Evolutionary conservation across 805 yeast genomes (phyloP).

Genomic region (Starmerella powellii): DNA sequence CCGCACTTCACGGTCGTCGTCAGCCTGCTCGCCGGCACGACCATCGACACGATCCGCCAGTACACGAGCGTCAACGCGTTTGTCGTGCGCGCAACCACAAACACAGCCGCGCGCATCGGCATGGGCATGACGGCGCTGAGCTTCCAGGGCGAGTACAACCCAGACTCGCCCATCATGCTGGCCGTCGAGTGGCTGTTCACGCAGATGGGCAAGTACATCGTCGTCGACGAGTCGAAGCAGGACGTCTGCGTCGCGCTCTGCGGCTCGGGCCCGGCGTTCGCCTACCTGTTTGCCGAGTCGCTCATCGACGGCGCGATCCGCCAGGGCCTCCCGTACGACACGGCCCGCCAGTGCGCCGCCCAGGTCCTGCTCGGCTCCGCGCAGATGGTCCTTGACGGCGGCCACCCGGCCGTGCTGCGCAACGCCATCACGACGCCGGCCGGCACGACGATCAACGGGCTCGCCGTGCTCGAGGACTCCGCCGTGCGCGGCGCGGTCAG

Average conservation of each 20-base stretch:
- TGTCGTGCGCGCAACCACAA: conserved; percentile 92
- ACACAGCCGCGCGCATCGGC: conserved; percentile 89
- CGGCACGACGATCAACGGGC: conserved; percentile 94
- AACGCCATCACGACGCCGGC: conserved; percentile 93
- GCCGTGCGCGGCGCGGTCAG: conserved; percentile 81
- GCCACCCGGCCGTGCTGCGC: conserved; percentile 82
- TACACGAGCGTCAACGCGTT: conserved; percentile 29
- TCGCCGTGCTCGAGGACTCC: conserved; percentile 80
- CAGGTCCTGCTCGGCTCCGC: conserved; percentile 92
- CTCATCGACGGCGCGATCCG: conserved; percentile 87
- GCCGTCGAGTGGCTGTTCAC: conserved; percentile 34
- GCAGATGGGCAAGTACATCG: conserved; percentile 33
- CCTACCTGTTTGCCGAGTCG: conserved; percentile 77
- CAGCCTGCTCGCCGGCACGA: conserved; percentile 86
- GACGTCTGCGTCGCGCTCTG: conserved; percentile 92
- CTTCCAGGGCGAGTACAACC: conserved; percentile 41
- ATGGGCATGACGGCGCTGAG: conserved; percentile 92
- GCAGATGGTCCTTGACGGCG: conserved; percentile 71
- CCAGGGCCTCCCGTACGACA: conserved; percentile 82
- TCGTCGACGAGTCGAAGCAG: conserved; percentile 67
- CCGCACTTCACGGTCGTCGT: conserved; percentile 48
- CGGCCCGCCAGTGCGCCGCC: conserved; percentile 76
- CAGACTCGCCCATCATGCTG: conserved; percentile 24
- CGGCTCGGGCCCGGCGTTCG: conserved; percentile 96
- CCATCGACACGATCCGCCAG: conserved; percentile 53